phyloP scores from a whole-genome alignment of 345 rosid genomes.

The Physaria fendleri region DNA sequence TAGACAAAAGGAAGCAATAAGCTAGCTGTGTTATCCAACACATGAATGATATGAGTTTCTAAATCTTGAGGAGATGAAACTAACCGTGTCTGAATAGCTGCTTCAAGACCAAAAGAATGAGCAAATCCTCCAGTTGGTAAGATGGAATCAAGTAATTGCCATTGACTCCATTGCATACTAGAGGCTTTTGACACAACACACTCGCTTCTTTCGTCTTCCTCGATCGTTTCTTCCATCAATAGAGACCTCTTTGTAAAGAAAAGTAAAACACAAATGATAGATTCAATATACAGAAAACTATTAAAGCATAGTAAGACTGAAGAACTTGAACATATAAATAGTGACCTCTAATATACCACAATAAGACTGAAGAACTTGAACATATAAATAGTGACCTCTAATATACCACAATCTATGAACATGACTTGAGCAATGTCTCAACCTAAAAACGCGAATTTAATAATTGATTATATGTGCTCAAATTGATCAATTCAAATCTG shows the following conservation, averaged over 20 bases:
- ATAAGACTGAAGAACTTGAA: no score
- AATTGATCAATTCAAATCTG: no score
- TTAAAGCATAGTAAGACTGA: no score
- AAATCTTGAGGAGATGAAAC: constrained; percentile 47
- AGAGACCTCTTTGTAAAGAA: not conserved
- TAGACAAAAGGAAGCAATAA: constrained; percentile 73
- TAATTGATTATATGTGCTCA: no score
- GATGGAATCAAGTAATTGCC: constrained; percentile 87
- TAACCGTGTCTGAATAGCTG: constrained; percentile 61
- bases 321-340: no score
- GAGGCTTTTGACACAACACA: not conserved
- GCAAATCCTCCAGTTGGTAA: constrained; percentile 95
- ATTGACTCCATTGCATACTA: constrained; percentile 68
- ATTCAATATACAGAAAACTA: not conserved
- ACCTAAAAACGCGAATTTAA: not conserved
- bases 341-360: no score
- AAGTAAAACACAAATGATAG: not conserved
- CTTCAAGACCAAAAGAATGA: constrained; percentile 82
- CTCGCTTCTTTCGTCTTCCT: not conserved
- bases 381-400: no score
- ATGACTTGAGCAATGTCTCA: not conserved
- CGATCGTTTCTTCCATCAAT: constrained; percentile 7
- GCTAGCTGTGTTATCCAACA: constrained; percentile 67
- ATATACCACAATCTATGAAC: no score
- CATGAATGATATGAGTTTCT: constrained; percentile 35